A percentile compares a stretch with the other conserved stretches of the same genome.
These are phyloP conservation scores for Diaporthe sp. DNA, from an alignment of 2,329 filamentous ascomycete species.

Conservation along the genomic window DNA sequence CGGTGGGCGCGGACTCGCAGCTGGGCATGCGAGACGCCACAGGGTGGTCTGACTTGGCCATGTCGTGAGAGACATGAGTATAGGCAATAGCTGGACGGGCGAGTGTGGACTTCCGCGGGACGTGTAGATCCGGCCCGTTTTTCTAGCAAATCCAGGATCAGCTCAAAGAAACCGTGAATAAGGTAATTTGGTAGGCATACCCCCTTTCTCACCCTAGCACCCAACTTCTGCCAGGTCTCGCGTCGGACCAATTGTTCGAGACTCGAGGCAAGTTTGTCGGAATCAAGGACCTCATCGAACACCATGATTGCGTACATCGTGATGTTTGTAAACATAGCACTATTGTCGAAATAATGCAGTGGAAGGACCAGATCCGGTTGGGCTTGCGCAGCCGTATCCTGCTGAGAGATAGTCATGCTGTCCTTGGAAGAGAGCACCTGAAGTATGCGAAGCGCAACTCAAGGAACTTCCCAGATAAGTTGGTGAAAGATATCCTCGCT, in stretches of 20 bases:
- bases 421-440: not conserved
- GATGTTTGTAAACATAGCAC: slow-evolving; percentile 41
- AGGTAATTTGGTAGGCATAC: not conserved
- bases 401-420: not conserved
- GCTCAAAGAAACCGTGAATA: not conserved
- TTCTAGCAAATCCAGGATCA: not conserved
- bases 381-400: not conserved
- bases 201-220: slow-evolving; percentile 41
- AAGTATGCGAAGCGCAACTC: too few relatives aligned
- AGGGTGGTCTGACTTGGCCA: slow-evolving; percentile 50
- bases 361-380: slow-evolving; percentile 39
- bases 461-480: too few relatives aligned
- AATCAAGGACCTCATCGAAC: slow-evolving; percentile 43
- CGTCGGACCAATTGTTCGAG: slow-evolving; percentile 43
- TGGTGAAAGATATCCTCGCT: not conserved
- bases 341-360: slow-evolving; percentile 44
- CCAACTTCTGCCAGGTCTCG: slow-evolving; percentile 44
- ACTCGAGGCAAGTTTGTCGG: slow-evolving; percentile 40
- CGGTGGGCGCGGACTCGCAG: slow-evolving; percentile 21
- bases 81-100: slow-evolving; percentile 52
- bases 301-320: slow-evolving; percentile 42
- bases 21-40: slow-evolving; percentile 48
- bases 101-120: slow-evolving; percentile 45
- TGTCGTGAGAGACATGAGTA: slow-evolving; percentile 48
- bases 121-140: slow-evolving; percentile 10